A percentile compares a stretch with the other conserved stretches of the same genome.
Evolutionary conservation across 179 eudicot genomes (phyloP).

Genomic region (Sideroxylon spinosum): DNA sequence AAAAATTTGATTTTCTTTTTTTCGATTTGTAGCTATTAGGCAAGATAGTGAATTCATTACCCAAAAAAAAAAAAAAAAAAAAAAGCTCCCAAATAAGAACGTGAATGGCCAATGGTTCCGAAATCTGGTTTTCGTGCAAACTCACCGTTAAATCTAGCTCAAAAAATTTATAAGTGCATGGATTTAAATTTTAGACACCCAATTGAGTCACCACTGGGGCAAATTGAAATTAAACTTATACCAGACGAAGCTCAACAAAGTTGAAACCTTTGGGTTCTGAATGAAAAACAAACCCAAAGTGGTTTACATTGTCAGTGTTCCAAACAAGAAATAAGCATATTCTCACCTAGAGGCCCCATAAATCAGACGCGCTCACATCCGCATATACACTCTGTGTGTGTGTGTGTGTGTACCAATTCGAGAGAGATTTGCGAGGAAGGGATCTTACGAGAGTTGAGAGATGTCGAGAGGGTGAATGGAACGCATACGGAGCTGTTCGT

Average conservation of each 20-base stretch:
- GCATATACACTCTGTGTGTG: background rate
- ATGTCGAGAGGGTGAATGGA: conserved; percentile 80
- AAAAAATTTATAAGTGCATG: background rate
- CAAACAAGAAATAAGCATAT: background rate
- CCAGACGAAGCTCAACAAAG: background rate
- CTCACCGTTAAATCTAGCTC: background rate
- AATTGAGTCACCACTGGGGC: background rate
- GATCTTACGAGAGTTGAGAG: conserved; percentile 74
- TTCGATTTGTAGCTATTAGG: too few species aligned
- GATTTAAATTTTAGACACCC: too few species aligned
- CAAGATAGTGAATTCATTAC: too few species aligned
- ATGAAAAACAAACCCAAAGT: background rate
- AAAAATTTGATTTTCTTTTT: too few species aligned
- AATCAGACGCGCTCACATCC: background rate
- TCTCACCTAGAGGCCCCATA: background rate
- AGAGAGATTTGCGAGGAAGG: too few species aligned
- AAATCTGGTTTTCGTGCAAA: background rate
- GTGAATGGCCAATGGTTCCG: too few species aligned
- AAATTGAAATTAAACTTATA: background rate
- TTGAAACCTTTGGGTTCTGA: background rate
- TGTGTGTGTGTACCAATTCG: background rate
- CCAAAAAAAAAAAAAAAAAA: too few species aligned
- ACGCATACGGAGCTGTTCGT: conserved; percentile 64
- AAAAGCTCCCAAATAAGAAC: too few species aligned
- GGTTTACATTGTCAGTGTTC: background rate